phyloP scores from a whole-genome alignment of 805 yeast genomes.

The Sungouiella thailandica region DNA sequence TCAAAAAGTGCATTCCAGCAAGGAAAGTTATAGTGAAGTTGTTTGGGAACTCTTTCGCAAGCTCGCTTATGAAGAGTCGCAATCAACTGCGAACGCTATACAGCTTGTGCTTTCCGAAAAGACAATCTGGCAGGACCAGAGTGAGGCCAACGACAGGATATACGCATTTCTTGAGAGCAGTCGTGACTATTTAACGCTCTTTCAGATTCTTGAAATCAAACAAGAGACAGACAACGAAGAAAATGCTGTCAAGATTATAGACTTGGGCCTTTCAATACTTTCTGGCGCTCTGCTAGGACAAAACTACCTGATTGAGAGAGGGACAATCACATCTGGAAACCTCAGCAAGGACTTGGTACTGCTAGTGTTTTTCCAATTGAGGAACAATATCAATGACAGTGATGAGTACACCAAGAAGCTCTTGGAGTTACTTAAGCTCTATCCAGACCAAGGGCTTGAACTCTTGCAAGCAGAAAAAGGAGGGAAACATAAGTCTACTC shows the following conservation, averaged over 20 bases:
- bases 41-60: constrained; percentile 4
- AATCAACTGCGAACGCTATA: constrained; percentile 1
- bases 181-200: constrained; percentile 1
- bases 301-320: background rate
- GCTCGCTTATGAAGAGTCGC: constrained; percentile 3
- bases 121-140: constrained; percentile 10
- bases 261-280: background rate
- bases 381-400: constrained; percentile 15
- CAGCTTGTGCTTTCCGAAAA: constrained; percentile 5
- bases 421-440: constrained; percentile 26
- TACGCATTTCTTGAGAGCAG: constrained; percentile 3
- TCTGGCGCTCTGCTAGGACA: background rate
- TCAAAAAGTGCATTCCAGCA: constrained; percentile 1
- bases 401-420: constrained; percentile 26
- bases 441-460: constrained; percentile 24
- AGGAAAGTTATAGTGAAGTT: constrained; percentile 1
- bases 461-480: constrained; percentile 28
- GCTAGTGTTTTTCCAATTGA: constrained; percentile 11
- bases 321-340: background rate
- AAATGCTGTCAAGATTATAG: background rate
- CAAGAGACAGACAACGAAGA: constrained; percentile 1
- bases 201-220: constrained; percentile 7
- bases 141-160: constrained; percentile 10
- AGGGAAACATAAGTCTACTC: constrained; percentile 20
- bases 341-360: constrained; percentile 1